Conservation (phyloP, 306 rosid genomes). For the Cucumis hystrix region DNA sequence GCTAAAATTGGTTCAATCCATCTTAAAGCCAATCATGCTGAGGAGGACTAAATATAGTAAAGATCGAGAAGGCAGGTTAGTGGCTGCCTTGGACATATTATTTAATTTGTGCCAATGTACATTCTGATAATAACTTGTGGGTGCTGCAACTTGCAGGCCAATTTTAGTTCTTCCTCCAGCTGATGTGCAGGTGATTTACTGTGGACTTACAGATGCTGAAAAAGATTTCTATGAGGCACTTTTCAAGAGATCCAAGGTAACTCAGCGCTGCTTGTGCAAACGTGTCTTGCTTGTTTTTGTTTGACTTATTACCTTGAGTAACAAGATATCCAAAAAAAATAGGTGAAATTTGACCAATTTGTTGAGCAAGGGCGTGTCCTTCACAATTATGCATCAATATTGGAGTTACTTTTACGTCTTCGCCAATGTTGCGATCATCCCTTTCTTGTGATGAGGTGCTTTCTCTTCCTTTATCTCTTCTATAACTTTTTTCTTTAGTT, state of each 20-base stretch:
- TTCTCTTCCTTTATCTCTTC: not conserved
- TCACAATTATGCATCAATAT: slow-evolving; percentile 94
- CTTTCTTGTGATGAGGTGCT: slow-evolving; percentile 93
- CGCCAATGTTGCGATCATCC: slow-evolving; percentile 98
- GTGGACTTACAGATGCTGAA: slow-evolving; percentile 86
- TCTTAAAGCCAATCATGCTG: slow-evolving; percentile 84
- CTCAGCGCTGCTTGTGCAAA: not conserved
- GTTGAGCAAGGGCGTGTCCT: slow-evolving; percentile 98
- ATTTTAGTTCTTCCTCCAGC: slow-evolving; percentile 94
- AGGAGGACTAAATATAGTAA: slow-evolving; percentile 90
- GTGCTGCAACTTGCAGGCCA: slow-evolving; percentile 45
- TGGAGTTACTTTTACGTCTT: slow-evolving; percentile 93
- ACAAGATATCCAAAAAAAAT: not conserved
- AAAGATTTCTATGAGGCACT: slow-evolving; percentile 86
- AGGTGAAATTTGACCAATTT: slow-evolving; percentile 92
- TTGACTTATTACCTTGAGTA: not conserved
- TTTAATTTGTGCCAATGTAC: slow-evolving; percentile 4
- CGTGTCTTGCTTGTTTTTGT: not conserved
- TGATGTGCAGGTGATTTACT: slow-evolving; percentile 68
- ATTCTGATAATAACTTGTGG: slow-evolving; percentile 11
- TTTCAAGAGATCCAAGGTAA: slow-evolving; percentile 82
- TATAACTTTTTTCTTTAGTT: not conserved
- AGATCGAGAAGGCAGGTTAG: slow-evolving; percentile 81
- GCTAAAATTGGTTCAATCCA: slow-evolving; percentile 76
- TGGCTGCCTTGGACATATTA: slow-evolving; percentile 3